Evolutionary conservation across 2,329 filamentous ascomycete species (phyloP).

Genomic region (Scedosporium minutisporum): DNA sequence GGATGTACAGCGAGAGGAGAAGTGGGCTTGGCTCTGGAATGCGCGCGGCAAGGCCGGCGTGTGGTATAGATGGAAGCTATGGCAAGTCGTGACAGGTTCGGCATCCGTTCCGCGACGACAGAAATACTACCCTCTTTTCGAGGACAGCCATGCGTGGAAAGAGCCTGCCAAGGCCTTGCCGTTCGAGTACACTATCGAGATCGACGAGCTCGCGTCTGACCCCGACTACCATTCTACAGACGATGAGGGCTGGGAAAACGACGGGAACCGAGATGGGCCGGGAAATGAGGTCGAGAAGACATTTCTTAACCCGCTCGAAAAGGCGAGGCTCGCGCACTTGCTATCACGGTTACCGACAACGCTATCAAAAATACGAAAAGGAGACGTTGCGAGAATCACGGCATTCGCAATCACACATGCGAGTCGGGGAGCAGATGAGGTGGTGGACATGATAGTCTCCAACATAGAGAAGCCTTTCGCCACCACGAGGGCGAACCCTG

Average conservation of each 20-base stretch:
- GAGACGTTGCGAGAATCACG: slow-evolving; percentile 77
- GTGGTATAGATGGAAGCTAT: slow-evolving; percentile 89
- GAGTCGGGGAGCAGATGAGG: slow-evolving; percentile 75
- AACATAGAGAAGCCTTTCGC: slow-evolving; percentile 74
- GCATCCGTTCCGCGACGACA: background rate
- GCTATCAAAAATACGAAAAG: slow-evolving; percentile 65
- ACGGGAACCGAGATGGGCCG: slow-evolving; percentile 20
- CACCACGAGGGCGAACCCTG: slow-evolving; percentile 36
- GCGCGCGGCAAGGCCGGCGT: slow-evolving; percentile 67
- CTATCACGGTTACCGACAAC: slow-evolving; percentile 73
- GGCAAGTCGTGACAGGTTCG: slow-evolving; percentile 68
- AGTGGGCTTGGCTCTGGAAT: slow-evolving; percentile 93
- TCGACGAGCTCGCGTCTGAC: slow-evolving; percentile 76
- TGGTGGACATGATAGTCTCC: slow-evolving; percentile 76
- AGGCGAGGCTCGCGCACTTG: slow-evolving; percentile 74
- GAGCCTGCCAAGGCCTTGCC: slow-evolving; percentile 62
- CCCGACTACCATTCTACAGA: slow-evolving; percentile 81
- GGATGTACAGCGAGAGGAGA: slow-evolving; percentile 76
- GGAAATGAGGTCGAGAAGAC: slow-evolving; percentile 37
- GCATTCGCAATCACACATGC: slow-evolving; percentile 85
- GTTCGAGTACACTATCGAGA: slow-evolving; percentile 68
- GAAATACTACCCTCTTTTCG: slow-evolving; percentile 59
- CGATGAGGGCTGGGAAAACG: slow-evolving; percentile 63
- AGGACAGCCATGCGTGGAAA: slow-evolving; percentile 69
- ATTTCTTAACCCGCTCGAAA: slow-evolving; percentile 73